Base-by-base conservation (phyloP, 108 stramenopile genomes). In the Cyclotella distinguenda region DNA sequence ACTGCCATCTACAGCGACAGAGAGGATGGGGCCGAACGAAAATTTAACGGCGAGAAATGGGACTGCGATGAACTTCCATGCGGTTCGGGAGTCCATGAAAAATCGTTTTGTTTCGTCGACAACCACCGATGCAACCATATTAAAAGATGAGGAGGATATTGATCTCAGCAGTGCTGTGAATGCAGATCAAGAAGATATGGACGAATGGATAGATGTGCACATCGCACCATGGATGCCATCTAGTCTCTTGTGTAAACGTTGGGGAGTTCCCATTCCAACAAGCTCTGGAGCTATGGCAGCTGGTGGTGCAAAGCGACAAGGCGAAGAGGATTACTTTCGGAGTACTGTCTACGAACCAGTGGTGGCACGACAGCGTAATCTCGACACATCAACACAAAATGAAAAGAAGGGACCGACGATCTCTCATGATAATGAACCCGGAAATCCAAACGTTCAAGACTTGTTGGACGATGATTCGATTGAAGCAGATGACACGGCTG, bases 41-140 rank as follows among this genome's bases (percentile, higher is more conserved):
- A 54, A 60, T 27, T 15, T 64, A 40, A 51, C 40, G 4, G 61
- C 78, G 0, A 61, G 32, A 39, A 68, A 74, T 58, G 68, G 73
- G 16, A 74, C 38, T 6, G 67, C 58, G 31, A 44, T 68, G 31
- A 68, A 76, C 35, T 79, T 79, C 26, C 52, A 70, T 43, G 78
- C 73, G 34, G 73, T 79, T 3, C 50, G 48, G 48, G 78, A 74
- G 35, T 71, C 78, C 13, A 79, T 79, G 78, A 74, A 74, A 44
- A 74, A 64, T 74, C 33, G 78, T 19, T 79, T 79, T 35, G 68
- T 74, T 33, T 46, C 78, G 4, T 54, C 70, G 25, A 26, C 58
- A 9, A 47, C 16, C n/a, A n/a, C n/a, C n/a, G n/a, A n/a, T 10
- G 23, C 27, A 59, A 32, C 19, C 13, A 32, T 18, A 27, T 49